Evolutionary conservation across 164 flowering plant genomes (phyloP), one percentile per base, ranked within the genome.

Genomic region (Annona squamosa): DNA sequence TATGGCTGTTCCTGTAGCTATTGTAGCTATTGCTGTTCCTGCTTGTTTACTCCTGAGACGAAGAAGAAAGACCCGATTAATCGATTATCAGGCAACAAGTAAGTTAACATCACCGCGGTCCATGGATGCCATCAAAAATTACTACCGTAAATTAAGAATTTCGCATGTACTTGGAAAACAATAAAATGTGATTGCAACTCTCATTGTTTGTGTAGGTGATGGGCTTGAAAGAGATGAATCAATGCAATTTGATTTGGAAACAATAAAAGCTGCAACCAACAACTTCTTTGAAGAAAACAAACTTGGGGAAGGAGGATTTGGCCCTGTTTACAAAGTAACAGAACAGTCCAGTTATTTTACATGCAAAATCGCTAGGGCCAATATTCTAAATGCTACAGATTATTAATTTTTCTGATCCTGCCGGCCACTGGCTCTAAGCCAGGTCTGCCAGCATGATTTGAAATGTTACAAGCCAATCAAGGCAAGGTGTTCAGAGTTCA

Each of bases 211-310:
- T 52, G 59, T 5, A 52, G 59, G 2, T 52, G 13, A 52, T 52
- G 9, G 16, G 59, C 9, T 52, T 52, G 59, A 52, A 4, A 4
- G 46, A 43, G 43, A 43, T 41, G 68, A 43, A 17, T 13, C 68
- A 42, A 17, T 41, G 42, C 1, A 5, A 12, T 66, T 68, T 19
- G 56, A 68, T 68, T 46, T 46, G 56, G 70, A 17, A 16, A 68
- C 56, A 3, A 68, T 68, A 68, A 10, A 9, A 46, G 70, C 41
- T 17, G 70, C 70, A 4, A 68, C 70, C 16, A 9, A 44, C 46
- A n/a, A 68, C 56, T 68, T 68, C 56, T 46, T 56, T 5, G 56
- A 46, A 16, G 70, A 46, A 46, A 68, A 68, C 52, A 48, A 70
- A 18, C 46, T 41, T 48, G 37, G 37, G 37, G 37, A 26, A 26